phyloP scores from a whole-genome alignment of 73 alveolate genomes.

The Uronychia binucleata region DNA sequence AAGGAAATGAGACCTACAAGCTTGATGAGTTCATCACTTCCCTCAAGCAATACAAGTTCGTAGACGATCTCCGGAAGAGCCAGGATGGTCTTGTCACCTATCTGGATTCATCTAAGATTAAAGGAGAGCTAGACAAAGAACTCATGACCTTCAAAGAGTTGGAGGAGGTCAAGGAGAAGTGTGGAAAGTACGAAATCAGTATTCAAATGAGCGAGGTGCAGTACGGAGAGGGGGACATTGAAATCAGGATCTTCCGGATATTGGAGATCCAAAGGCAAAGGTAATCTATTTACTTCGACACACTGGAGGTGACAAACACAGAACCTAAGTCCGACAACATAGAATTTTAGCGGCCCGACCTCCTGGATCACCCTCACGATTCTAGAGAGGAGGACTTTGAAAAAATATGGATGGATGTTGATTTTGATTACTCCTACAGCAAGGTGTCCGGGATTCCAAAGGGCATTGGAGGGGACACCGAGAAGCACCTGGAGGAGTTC shows the following conservation, averaged over 20 bases:
- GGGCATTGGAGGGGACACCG: background rate
- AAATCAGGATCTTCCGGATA: slow-evolving; percentile 12
- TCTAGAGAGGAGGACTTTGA: background rate
- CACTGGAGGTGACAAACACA: too few species aligned
- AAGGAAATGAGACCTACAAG: slow-evolving; percentile 14
- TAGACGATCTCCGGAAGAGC: slow-evolving; percentile 1
- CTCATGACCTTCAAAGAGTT: slow-evolving; percentile 16
- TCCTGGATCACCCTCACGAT: too few species aligned
- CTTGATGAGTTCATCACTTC: slow-evolving; percentile 14
- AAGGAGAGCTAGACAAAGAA: slow-evolving; percentile 22
- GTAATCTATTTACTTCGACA: too few species aligned
- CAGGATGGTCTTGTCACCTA: slow-evolving; percentile 16
- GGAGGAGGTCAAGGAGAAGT: slow-evolving; percentile 4
- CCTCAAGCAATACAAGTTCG: slow-evolving; percentile 6
- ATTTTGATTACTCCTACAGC: background rate
- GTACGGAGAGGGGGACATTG: slow-evolving; percentile 27
- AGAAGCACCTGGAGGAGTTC: background rate
- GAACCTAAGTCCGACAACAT: too few species aligned
- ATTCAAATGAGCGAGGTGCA: slow-evolving; percentile 7
- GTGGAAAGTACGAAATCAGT: slow-evolving; percentile 37
- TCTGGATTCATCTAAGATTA: slow-evolving; percentile 14
- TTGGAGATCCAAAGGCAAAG: background rate
- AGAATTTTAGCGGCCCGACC: too few species aligned
- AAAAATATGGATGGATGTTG: background rate
- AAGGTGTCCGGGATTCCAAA: background rate